phyloP scores from a whole-genome alignment of 2,329 filamentous ascomycete species.

The Colletotrichum navitas region DNA sequence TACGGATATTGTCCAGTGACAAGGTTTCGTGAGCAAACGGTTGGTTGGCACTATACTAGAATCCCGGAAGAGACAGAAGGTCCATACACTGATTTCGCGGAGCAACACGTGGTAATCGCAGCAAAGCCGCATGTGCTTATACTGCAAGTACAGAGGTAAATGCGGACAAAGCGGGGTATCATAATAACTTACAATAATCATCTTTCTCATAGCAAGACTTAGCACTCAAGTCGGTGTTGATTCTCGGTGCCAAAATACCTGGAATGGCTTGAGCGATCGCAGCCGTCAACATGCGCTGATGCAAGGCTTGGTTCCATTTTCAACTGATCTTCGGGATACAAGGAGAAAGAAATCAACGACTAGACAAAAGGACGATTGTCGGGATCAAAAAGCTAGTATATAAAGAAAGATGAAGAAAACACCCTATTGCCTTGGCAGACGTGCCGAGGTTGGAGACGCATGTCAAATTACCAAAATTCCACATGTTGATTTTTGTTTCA shows the following conservation, averaged over 20 bases:
- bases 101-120: too few species aligned
- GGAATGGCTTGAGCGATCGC: neutral
- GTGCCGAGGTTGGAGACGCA: neutral
- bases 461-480: neutral
- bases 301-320: slow-evolving; percentile 2
- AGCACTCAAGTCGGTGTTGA: neutral
- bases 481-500: neutral
- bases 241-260: neutral
- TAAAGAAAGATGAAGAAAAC: neutral
- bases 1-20: neutral
- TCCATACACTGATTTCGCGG: neutral
- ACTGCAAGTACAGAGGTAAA: neutral
- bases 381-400: neutral
- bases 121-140: neutral
- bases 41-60: neutral
- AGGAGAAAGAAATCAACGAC: neutral
- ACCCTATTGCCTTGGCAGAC: neutral
- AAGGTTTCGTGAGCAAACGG: neutral
- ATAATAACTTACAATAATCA: too few species aligned
- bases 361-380: neutral
- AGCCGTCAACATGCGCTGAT: neutral
- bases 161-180: neutral
- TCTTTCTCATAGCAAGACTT: neutral
- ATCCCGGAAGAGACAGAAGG: neutral
- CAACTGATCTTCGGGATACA: slow-evolving; percentile 1